These are phyloP conservation scores for Clavariopsis aquatica DNA, from an alignment of 495 filamentous ascomycete genomes.

Conservation along the genomic window DNA sequence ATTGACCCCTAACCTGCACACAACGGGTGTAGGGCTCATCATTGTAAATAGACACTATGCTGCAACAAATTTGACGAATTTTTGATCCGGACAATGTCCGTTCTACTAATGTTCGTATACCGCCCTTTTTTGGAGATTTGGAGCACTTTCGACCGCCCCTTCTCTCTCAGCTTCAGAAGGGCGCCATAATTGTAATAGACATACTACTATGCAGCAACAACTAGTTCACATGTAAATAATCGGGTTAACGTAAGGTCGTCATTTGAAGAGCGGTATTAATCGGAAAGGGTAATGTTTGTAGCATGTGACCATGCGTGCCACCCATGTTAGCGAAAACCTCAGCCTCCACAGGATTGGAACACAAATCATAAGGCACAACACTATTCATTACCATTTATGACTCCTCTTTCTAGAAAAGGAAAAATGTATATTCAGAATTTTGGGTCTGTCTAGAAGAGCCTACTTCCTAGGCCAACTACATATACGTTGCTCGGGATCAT, in stretches of 20 bases:
- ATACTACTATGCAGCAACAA: not conserved
- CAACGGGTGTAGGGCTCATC: not conserved
- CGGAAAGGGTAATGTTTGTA: not conserved
- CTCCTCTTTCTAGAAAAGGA: not conserved
- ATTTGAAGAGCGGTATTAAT: not conserved
- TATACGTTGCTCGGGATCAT: too few species aligned
- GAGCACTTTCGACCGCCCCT: not conserved
- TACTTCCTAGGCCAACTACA: too few species aligned
- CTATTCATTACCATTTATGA: not conserved
- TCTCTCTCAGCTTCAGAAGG: not conserved
- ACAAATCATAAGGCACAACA: slow-evolving; percentile 1
- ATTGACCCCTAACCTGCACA: not conserved
- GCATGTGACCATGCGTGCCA: slow-evolving; percentile 26
- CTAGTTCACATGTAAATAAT: not conserved
- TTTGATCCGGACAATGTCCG: not conserved
- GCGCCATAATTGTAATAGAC: not conserved
- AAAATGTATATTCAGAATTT: not conserved
- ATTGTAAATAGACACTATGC: too few species aligned
- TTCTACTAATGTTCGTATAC: too few species aligned
- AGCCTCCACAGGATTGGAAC: not conserved
- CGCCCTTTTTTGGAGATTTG: not conserved
- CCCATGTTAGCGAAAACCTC: not conserved
- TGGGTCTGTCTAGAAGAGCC: not conserved
- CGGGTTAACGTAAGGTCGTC: not conserved
- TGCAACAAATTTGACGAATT: too few species aligned